Evolutionary conservation across 2,329 filamentous ascomycete genomes (phyloP).

Genomic region (Pseudogymnoascus sp.): DNA sequence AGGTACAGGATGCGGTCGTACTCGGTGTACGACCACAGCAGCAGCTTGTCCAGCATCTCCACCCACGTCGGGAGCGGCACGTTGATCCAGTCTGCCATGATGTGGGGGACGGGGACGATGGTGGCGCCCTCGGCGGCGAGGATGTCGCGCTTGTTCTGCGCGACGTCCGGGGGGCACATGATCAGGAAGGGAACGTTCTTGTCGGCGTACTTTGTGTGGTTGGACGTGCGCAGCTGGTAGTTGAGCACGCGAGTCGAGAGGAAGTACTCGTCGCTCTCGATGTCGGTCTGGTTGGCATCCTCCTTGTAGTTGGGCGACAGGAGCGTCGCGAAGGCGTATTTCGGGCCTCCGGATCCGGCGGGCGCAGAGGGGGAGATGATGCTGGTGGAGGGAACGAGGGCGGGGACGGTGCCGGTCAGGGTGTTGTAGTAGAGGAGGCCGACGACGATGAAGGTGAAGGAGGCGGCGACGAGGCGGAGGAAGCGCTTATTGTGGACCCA

Average conservation of each 20-base stretch:
- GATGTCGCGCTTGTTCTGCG: conserved; percentile 19
- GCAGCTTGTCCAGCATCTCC: conserved; percentile 27
- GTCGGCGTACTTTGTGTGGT: conserved; percentile 21
- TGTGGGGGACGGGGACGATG: conserved; percentile 26
- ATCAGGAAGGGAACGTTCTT: conserved; percentile 27
- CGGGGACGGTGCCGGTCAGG: not conserved
- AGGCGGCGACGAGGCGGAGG: not conserved
- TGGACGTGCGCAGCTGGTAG: conserved; percentile 31
- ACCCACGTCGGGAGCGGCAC: not conserved
- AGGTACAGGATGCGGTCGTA: conserved; percentile 31
- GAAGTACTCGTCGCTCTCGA: conserved; percentile 27
- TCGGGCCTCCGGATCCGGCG: not conserved
- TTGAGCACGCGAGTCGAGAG: conserved; percentile 27
- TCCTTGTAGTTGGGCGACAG: not conserved
- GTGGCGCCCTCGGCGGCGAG: conserved; percentile 29
- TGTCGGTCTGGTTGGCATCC: not conserved
- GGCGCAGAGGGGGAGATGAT: not conserved
- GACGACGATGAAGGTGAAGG: not conserved
- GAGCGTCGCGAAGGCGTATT: not conserved
- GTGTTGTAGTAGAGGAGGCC: conserved; percentile 2
- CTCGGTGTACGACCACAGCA: conserved; percentile 27
- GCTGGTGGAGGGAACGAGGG: not conserved
- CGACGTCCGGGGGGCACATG: conserved; percentile 23
- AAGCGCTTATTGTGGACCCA: not conserved
- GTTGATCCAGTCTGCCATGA: conserved; percentile 26